Conservation (phyloP, 805 yeast species). For the Candida caryicola region DNA sequence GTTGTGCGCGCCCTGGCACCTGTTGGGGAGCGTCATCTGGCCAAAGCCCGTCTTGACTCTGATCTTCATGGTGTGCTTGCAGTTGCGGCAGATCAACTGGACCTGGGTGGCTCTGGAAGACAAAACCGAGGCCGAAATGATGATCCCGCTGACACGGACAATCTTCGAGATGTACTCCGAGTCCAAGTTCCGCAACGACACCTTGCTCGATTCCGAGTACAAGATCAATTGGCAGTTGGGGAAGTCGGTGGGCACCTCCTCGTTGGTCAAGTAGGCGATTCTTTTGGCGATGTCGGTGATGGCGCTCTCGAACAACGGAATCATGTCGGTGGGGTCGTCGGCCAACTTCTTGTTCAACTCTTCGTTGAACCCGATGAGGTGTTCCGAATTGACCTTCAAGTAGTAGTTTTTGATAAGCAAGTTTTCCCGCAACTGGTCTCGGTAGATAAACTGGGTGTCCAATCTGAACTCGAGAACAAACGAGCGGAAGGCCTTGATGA, state of each 20-base stretch:
- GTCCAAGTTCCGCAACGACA: constrained; percentile 77
- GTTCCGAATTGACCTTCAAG: constrained; percentile 75
- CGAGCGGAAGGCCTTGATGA: constrained; percentile 71
- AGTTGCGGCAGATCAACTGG: constrained; percentile 81
- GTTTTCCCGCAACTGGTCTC: constrained; percentile 89
- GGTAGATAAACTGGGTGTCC: constrained; percentile 76
- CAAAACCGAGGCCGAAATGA: constrained; percentile 86
- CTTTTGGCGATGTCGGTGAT: constrained; percentile 83
- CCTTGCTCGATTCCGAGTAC: constrained; percentile 65
- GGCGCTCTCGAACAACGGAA: constrained; percentile 81
- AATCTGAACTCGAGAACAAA: constrained; percentile 85
- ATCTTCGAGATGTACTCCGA: constrained; percentile 87
- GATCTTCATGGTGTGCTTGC: constrained; percentile 75
- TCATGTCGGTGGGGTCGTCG: constrained; percentile 85
- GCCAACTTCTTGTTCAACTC: constrained; percentile 78
- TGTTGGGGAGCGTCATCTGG: constrained; percentile 61
- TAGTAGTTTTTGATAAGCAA: constrained; percentile 71
- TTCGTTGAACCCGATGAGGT: constrained; percentile 83
- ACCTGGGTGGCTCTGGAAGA: constrained; percentile 82
- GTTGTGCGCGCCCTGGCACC: constrained; percentile 52
- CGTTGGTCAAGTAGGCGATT: constrained; percentile 52
- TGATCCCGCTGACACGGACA: constrained; percentile 87
- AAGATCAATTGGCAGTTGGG: constrained; percentile 84
- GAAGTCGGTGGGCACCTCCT: constrained; percentile 51
- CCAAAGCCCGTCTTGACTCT: constrained; percentile 69